A percentile compares a stretch with the other conserved stretches of the same genome.
Conservation (phyloP, 2,329 filamentous ascomycete genomes). For the Aspergillus tubingensis region DNA sequence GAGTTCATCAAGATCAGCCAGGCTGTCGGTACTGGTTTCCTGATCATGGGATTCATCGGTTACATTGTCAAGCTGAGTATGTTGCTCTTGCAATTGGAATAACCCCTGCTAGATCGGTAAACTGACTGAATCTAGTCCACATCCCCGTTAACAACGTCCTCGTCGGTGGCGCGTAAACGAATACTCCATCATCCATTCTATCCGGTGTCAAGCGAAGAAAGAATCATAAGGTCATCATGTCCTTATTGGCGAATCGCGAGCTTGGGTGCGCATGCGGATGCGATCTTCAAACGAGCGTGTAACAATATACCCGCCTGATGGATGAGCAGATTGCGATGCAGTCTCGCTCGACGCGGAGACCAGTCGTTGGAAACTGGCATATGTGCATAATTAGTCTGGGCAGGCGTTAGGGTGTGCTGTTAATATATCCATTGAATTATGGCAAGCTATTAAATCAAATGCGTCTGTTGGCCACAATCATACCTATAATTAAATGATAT, state of each 20-base stretch:
- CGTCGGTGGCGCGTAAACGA: slow-evolving; percentile 47
- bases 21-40: slow-evolving; percentile 61
- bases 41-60: slow-evolving; percentile 60
- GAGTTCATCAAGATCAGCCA: slow-evolving; percentile 64
- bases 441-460: no score
- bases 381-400: slow-evolving; percentile 12
- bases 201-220: background rate
- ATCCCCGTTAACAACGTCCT: slow-evolving; percentile 55
- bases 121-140: slow-evolving; percentile 39
- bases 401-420: slow-evolving; percentile 8
- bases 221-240: background rate
- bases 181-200: background rate
- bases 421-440: background rate
- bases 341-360: background rate
- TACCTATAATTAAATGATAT: no score
- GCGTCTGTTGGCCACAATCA: no score
- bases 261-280: background rate
- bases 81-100: slow-evolving; percentile 23
- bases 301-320: background rate
- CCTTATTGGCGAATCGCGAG: background rate
- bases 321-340: background rate
- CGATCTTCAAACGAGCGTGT: background rate
- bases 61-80: slow-evolving; percentile 63
- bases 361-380: background rate
- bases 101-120: background rate